Evolutionary conservation across 148 eudicot genomes (phyloP).

Genomic region (Bassia scoparia): DNA sequence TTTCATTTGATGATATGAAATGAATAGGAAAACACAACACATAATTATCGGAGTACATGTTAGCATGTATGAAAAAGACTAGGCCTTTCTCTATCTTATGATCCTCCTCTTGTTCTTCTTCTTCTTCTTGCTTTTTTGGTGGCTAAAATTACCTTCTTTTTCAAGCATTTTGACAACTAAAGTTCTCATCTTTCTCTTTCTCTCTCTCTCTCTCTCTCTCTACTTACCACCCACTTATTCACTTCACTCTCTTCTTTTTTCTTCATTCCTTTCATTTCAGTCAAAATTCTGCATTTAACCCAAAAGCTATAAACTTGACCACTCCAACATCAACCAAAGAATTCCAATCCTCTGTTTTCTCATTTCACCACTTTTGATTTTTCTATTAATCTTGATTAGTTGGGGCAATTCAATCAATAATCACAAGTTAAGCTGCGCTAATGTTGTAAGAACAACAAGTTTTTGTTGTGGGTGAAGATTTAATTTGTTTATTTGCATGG

Average conservation of each 20-base stretch:
- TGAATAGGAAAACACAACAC: constrained; percentile 7
- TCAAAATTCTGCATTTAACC: not conserved
- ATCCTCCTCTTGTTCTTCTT: constrained; percentile 1
- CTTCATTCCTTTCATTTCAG: no score
- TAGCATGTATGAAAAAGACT: constrained; percentile 26
- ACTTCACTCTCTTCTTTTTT: not conserved
- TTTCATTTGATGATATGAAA: constrained; percentile 24
- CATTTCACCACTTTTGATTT: no score
- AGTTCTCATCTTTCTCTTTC: constrained; percentile 6
- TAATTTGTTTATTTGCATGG: constrained; percentile 54
- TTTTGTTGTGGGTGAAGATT: constrained; percentile 8
- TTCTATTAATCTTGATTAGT: not conserved
- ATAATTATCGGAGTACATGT: no score
- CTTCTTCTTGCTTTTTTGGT: not conserved
- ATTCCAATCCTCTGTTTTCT: not conserved
- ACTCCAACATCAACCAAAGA: no score
- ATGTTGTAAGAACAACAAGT: not conserved
- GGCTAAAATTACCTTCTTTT: not conserved
- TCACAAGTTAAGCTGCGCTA: not conserved
- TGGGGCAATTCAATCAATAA: not conserved
- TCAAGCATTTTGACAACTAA: constrained; percentile 16
- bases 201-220: not conserved
- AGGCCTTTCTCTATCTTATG: constrained; percentile 1
- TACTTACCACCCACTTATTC: not conserved
- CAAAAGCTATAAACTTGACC: not conserved